Percentiles rank a stretch among this genome's conserved stretches.
Evolutionary conservation across 1,284 basidiomycete species (phyloP).

Genomic region (Boletellus dicymbophilus): DNA sequence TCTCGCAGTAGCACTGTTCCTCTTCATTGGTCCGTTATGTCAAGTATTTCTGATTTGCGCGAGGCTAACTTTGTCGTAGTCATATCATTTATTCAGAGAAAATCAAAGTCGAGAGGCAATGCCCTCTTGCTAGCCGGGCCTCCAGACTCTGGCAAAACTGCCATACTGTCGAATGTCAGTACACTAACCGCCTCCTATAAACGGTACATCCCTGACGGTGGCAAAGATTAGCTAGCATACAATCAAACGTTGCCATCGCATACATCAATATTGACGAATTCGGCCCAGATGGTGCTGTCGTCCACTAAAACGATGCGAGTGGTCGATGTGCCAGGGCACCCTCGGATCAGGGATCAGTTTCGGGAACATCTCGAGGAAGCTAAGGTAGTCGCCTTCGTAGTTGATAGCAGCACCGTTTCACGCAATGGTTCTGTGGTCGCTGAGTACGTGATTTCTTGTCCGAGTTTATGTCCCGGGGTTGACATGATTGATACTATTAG

Average conservation of each 20-base stretch:
- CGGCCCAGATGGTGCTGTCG: constrained; percentile 46
- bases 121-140: constrained; percentile 66
- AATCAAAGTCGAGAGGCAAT: constrained; percentile 50
- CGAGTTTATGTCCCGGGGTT: not conserved
- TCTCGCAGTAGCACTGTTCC: constrained; percentile 21
- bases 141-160: constrained; percentile 75
- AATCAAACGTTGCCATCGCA: constrained; percentile 64
- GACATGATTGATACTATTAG: constrained; percentile 37
- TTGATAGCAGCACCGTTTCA: constrained; percentile 74
- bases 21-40: constrained; percentile 26
- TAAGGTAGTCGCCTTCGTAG: constrained; percentile 70
- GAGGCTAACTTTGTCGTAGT: constrained; percentile 30
- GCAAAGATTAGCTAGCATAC: constrained; percentile 57
- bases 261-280: constrained; percentile 74
- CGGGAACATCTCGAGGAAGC: constrained; percentile 60
- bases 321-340: constrained; percentile 78
- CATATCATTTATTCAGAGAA: constrained; percentile 44
- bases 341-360: constrained; percentile 72
- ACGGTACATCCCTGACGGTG: constrained; percentile 30
- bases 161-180: constrained; percentile 58
- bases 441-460: constrained; percentile 56
- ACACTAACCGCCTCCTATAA: not conserved
- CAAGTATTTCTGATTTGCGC: not conserved
- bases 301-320: constrained; percentile 46
- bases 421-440: constrained; percentile 71